Evolutionary conservation across 345 rosid genomes (phyloP).

Genomic region (Trapa incisa): DNA sequence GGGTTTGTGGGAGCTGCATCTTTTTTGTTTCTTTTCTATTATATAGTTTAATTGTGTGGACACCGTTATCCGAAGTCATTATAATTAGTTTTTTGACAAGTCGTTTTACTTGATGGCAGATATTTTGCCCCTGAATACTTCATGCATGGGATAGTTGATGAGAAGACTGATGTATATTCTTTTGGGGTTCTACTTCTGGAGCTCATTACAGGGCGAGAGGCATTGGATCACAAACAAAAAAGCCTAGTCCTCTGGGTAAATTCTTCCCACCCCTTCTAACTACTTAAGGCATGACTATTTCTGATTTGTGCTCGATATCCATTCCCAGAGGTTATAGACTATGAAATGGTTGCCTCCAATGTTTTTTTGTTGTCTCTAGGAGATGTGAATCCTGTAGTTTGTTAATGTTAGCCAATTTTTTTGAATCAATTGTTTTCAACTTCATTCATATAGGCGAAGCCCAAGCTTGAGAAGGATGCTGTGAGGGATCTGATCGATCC

Average conservation of each 20-base stretch:
- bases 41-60: not conserved
- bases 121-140: conserved; percentile 93
- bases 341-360: not conserved
- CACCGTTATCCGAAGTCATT: not conserved
- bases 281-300: not conserved
- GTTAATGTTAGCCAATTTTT: too few relatives aligned
- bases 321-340: not conserved
- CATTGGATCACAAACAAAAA: conserved; percentile 51
- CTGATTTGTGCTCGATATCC: not conserved
- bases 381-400: too few relatives aligned
- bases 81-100: too few relatives aligned
- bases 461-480: conserved; percentile 46
- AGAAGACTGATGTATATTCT: conserved; percentile 84
- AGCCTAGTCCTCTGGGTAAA: conserved; percentile 78
- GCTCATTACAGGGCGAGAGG: conserved; percentile 69
- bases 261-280: not conserved
- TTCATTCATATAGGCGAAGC: conserved; percentile 48
- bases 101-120: conserved; percentile 19
- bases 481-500: conserved; percentile 52
- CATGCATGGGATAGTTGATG: conserved; percentile 89
- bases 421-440: not conserved
- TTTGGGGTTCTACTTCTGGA: conserved; percentile 86
- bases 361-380: too few relatives aligned
- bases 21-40: not conserved
- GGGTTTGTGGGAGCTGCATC: conserved; percentile 37